Evolutionary conservation across 1,139 yeast genomes (phyloP).

Genomic region (Candida glucosophila): DNA sequence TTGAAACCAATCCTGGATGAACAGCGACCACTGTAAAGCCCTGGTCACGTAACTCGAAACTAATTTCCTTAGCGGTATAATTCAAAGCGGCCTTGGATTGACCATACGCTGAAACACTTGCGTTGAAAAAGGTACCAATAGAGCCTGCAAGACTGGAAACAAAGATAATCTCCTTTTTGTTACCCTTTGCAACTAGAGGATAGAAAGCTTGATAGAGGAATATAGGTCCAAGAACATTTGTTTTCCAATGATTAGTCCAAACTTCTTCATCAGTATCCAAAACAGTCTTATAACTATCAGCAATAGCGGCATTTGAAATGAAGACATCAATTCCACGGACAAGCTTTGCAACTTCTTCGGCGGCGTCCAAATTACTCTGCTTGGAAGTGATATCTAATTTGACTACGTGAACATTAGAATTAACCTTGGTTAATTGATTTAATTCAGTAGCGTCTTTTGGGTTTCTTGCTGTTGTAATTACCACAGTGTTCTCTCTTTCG

Average conservation of each 20-base stretch:
- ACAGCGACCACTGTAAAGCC: slow-evolving; percentile 16
- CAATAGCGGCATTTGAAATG: slow-evolving; percentile 12
- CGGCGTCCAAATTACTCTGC: slow-evolving; percentile 5
- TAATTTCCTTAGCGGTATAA: slow-evolving; percentile 11
- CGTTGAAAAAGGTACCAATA: slow-evolving; percentile 7
- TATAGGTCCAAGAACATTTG: slow-evolving; percentile 23
- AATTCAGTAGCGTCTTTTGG: slow-evolving; percentile 8
- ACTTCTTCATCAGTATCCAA: slow-evolving; percentile 6
- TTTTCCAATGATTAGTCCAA: slow-evolving; percentile 14
- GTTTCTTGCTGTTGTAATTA: slow-evolving; percentile 13
- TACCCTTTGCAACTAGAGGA: slow-evolving; percentile 13
- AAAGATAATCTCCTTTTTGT: slow-evolving; percentile 14
- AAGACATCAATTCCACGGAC: slow-evolving; percentile 10
- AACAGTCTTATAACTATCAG: slow-evolving; percentile 3
- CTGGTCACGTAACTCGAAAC: slow-evolving; percentile 13
- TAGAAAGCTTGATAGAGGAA: slow-evolving; percentile 16
- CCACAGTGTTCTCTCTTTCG: slow-evolving; percentile 6
- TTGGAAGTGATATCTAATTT: slow-evolving; percentile 2
- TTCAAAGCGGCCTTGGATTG: slow-evolving; percentile 24
- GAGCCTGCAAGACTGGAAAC: slow-evolving; percentile 18
- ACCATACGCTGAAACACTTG: slow-evolving; percentile 14
- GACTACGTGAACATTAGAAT: slow-evolving; percentile 3
- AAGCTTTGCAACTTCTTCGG: slow-evolving; percentile 6
- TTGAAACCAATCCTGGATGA: slow-evolving; percentile 24
- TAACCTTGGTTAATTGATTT: slow-evolving; percentile 4